Percentiles rank a stretch among this genome's conserved stretches.
phyloP scores from a whole-genome alignment of 73 alveolate genomes.

The Tetrahymena borealis region DNA sequence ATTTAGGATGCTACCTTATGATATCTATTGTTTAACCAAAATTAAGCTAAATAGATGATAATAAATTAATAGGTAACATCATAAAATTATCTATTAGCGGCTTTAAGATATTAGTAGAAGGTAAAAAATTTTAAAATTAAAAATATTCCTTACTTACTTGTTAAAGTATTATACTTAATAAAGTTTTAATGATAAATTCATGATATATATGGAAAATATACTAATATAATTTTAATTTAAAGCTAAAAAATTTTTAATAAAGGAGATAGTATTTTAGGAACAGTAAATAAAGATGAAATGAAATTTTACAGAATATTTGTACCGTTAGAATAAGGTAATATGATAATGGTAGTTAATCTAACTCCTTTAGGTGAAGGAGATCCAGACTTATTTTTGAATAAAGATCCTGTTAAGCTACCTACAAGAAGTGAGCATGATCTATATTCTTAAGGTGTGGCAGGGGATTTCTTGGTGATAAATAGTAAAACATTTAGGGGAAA shows the following conservation, averaged over 20 bases:
- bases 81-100: neutral
- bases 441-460: neutral
- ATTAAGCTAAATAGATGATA: neutral
- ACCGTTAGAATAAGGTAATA: neutral
- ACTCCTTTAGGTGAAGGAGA: neutral
- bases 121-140: no score
- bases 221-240: neutral
- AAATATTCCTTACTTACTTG: no score
- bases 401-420: neutral
- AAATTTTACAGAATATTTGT: neutral
- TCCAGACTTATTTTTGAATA: neutral
- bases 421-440: neutral
- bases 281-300: neutral
- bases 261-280: neutral
- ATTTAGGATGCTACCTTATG: neutral
- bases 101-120: no score
- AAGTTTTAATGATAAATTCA: neutral
- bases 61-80: neutral
- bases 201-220: neutral
- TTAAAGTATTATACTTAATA: no score
- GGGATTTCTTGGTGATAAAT: neutral
- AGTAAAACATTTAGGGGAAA: neutral
- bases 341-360: neutral
- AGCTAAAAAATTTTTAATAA: neutral
- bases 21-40: neutral